These are phyloP conservation scores for Naematelia encephala DNA, from an alignment of 768 basidiomycete genomes.

Conservation along the genomic window DNA sequence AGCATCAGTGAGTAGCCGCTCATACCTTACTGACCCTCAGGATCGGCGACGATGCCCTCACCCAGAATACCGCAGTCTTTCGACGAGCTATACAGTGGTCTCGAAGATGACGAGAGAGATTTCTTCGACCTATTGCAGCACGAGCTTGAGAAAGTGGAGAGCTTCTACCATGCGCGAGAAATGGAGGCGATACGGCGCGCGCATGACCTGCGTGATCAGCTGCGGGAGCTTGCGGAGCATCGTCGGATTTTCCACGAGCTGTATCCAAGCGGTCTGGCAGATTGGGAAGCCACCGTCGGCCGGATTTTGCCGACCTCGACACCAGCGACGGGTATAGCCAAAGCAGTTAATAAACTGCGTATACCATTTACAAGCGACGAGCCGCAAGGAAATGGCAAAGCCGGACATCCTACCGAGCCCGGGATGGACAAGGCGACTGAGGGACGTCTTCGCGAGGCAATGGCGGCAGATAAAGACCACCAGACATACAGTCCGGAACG, in stretches of 20 bases:
- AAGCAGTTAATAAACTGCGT: constrained; percentile 15
- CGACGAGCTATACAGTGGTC: constrained; percentile 54
- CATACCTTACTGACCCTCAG: constrained; percentile 9
- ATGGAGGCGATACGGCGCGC: constrained; percentile 56
- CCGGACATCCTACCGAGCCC: not conserved
- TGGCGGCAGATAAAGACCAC: constrained; percentile 37
- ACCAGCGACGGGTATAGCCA: constrained; percentile 8
- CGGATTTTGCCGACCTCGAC: constrained; percentile 24
- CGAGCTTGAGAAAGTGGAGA: constrained; percentile 79
- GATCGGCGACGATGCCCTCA: constrained; percentile 31
- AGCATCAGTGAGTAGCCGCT: constrained; percentile 27
- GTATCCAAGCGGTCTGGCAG: constrained; percentile 36
- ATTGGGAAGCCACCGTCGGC: constrained; percentile 40
- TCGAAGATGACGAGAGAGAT: constrained; percentile 61
- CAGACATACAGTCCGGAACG: constrained; percentile 64
- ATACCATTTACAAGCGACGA: constrained; percentile 6
- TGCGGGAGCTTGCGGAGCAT: constrained; percentile 71
- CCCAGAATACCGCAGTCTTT: constrained; percentile 39
- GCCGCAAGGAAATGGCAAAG: not conserved
- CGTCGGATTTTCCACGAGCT: constrained; percentile 53
- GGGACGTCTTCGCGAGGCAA: constrained; percentile 20
- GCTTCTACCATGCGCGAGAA: constrained; percentile 73
- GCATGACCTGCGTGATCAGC: constrained; percentile 62
- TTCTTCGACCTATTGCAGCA: constrained; percentile 76
- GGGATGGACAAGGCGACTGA: not conserved